Conservation (phyloP, 371 early-diverging fungal species). For the Rhizopus sp. region DNA sequence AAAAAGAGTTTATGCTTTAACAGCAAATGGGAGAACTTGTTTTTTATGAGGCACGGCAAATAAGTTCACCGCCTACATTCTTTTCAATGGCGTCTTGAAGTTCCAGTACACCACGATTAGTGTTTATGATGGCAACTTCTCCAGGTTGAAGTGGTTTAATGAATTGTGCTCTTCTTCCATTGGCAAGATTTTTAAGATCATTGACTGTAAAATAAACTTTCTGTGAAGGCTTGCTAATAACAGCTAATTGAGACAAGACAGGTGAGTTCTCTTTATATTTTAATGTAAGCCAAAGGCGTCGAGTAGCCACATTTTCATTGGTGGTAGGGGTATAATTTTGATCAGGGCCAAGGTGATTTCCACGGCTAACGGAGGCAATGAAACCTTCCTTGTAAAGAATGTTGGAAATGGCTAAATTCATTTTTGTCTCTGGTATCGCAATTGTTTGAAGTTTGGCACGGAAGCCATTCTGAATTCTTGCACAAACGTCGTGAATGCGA, state of each 20-base stretch:
- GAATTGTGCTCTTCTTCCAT: conserved; percentile 73
- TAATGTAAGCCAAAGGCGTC: conserved; percentile 90
- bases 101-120: conserved; percentile 89
- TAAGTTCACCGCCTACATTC: conserved; percentile 86
- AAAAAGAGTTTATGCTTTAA: too few relatives aligned
- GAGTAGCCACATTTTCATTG: conserved; percentile 81
- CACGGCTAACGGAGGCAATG: conserved; percentile 76
- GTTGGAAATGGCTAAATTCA: conserved; percentile 82
- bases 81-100: conserved; percentile 87
- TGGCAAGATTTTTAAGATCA: conserved; percentile 76
- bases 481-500: conserved; percentile 88
- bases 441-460: conserved; percentile 78
- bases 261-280: conserved; percentile 91
- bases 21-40: not conserved
- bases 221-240: conserved; percentile 83
- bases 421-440: conserved; percentile 88
- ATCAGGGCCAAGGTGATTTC: conserved; percentile 78
- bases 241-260: conserved; percentile 71
- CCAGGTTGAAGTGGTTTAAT: conserved; percentile 86
- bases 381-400: conserved; percentile 94
- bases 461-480: conserved; percentile 91
- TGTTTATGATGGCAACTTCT: conserved; percentile 89
- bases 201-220: conserved; percentile 77
- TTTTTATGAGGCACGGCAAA: conserved; percentile 71
- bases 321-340: conserved; percentile 74